These are phyloP conservation scores for Protomyces inouyei DNA, from an alignment of 1,139 yeast species.

Conservation along the genomic window DNA sequence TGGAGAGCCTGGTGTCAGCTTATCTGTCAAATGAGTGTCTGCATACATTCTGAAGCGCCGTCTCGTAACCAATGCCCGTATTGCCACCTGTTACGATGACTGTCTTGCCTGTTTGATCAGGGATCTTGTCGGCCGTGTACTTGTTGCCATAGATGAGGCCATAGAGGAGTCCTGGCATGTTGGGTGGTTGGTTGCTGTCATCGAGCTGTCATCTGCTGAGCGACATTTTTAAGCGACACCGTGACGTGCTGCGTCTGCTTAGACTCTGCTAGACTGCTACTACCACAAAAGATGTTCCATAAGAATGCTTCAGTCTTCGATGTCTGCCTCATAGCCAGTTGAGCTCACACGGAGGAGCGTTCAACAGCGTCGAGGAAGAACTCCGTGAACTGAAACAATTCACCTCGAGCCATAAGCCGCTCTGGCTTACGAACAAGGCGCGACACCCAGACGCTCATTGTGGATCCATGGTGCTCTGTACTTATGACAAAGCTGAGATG, in stretches of 20 bases:
- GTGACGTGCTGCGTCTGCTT: not conserved
- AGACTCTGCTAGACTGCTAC: too few relatives aligned
- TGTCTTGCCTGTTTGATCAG: conserved; percentile 44
- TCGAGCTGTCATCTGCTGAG: too few relatives aligned
- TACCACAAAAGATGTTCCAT: not conserved
- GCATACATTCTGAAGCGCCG: conserved; percentile 29
- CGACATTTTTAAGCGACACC: not conserved
- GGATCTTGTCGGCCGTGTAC: conserved; percentile 43
- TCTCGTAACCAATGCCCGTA: conserved; percentile 33
- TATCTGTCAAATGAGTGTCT: not conserved
- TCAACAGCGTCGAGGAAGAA: too few relatives aligned
- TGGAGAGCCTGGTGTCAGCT: conserved; percentile 33
- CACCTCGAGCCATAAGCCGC: too few relatives aligned
- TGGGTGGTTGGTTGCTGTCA: not conserved
- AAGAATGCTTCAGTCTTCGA: not conserved
- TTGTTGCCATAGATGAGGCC: conserved; percentile 35
- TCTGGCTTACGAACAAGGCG: too few relatives aligned
- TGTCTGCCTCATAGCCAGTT: not conserved
- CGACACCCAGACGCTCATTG: too few relatives aligned
- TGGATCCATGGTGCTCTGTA: too few relatives aligned
- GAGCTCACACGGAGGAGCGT: not conserved
- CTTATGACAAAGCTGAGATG: too few relatives aligned
- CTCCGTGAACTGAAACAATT: too few relatives aligned
- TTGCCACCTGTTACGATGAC: conserved; percentile 33
- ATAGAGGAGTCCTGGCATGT: conserved; percentile 19